Base-by-base conservation (phyloP, 1,284 basidiomycete species). In the Pseudozyma thailandica region DNA sequence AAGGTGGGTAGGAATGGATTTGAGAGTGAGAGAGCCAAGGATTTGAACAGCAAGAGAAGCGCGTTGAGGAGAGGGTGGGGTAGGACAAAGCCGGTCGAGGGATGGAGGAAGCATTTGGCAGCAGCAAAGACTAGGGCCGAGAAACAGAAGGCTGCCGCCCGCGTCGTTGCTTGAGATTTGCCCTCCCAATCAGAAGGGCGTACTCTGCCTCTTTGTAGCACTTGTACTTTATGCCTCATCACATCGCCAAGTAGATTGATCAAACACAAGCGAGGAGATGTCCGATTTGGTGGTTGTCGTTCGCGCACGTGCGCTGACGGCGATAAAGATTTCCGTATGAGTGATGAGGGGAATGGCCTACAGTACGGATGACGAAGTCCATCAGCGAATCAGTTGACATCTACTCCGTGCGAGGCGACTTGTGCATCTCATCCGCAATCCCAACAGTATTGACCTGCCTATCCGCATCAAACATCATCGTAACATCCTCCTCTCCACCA, bases 51-150 rank as follows among this genome's bases (percentile, higher is more conserved):
- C 37, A 74, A 72, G 46, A 49, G 74, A 20, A 56, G 52, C 31
- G 77, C 77, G 4, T 49, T 74, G 13, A 68, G 75, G 28, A 71
- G 75, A 30, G 77, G 77, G 0, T 79, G 77, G 77, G 77, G 75
- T 10, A 60, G 74, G 31, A 78, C 69, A 16, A 72, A 72, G 41
- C 55, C 48, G 6, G 63, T 66, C 13, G n/a, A 20, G 5, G 63
- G 63, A 6, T 72, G 69, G 69, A 72, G 63, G 49, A 50, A 30
- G n/a, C 56, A 65, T 26, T 18, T 71, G n/a, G 60, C 48, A 4
- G 50, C 54, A 2, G 68, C 68, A 1, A 28, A 46, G 38, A 50
- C 48, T 21, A 50, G 48, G 16, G 47, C 46, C n/a, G 54, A 23
- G 4, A 41, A 26, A 1, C 44, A 48, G 21, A 27, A 50, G 6